Evolutionary conservation across 345 rosid genomes (phyloP), one percentile per base, ranked within the genome.

Genomic region (Aquilaria sinensis): DNA sequence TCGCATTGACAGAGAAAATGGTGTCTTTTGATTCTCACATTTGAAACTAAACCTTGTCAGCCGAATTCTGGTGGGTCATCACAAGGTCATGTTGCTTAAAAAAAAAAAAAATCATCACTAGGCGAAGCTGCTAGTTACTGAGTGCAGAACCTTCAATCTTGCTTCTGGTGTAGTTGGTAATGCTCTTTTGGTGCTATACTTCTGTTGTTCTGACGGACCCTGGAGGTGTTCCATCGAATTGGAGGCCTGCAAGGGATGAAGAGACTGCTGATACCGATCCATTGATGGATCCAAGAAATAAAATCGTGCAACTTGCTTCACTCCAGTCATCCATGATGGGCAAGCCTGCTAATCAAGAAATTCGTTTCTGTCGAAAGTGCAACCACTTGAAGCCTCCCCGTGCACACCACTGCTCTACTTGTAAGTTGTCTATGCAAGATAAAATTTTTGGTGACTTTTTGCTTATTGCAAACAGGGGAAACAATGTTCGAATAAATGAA

Each of bases 361-460:
- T 70, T 54, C 83, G 92, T 43, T 78, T 74, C 56, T 89, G 96
- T 67, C 75, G 83, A 29, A 89, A 87, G 65, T 89, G 96, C 73
- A 80, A 81, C 63, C 85, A 77, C 46, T 73, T 74, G 63, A 87
- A 83, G 70, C 94, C 91, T 34, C 86, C 89, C 62, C 87, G 93
- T 45, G 68, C 84, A 72, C 96, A 89, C 67, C 96, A 89, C 66
- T 89, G 93, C 67, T 86, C 96, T 64, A 83, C 86, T 69, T 89
- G 93, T 89, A 79, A 80, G 96, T 80, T 61, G 31, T 63, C 50
- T 51, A 10, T 2, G 4, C 56, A 2, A 9, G 50, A 59, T 16
- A 31, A 10, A 13, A 7, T 67, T 46, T 41, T 23, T 37, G 14
- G 14, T 3, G 56, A 14, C 43, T 52, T 43, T 58, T 48, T 31